Base-by-base conservation (phyloP, 2,329 filamentous ascomycete species). In the Blumeria graminis region DNA sequence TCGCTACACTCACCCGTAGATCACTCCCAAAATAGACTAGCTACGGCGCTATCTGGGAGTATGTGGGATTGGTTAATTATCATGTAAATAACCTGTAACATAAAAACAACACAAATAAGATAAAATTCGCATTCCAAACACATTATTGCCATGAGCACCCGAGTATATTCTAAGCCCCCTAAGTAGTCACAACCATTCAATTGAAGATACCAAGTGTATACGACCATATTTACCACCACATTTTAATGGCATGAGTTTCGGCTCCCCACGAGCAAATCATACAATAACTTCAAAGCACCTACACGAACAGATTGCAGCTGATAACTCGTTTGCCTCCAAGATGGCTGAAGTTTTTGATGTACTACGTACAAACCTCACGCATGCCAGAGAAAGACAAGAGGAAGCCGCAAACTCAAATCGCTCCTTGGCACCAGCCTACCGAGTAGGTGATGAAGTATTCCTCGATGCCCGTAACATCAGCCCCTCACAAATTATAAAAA, bases 71-170 rank as follows among this genome's bases (percentile, higher is more conserved):
- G n/a, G n/a, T n/a, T n/a, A n/a, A n/a, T n/a, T n/a, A n/a, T n/a
- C n/a, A n/a, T n/a, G n/a, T n/a, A n/a, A n/a, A n/a, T n/a, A n/a
- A n/a, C n/a, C n/a, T n/a, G n/a, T n/a, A n/a, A n/a, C n/a, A n/a
- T n/a, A n/a, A n/a, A n/a, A n/a, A n/a, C 41, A 45, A 62, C 58
- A 4, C 28, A 53, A 18, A 45, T 61, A n/a, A n/a, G n/a, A n/a
- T n/a, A n/a, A n/a, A n/a, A n/a, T n/a, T n/a, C n/a, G n/a, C n/a
- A n/a, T n/a, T n/a, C n/a, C n/a, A n/a, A n/a, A n/a, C n/a, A n/a
- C n/a, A n/a, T n/a, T n/a, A n/a, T n/a, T n/a, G n/a, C n/a, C n/a
- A n/a, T n/a, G n/a, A n/a, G n/a, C n/a, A n/a, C n/a, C n/a, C n/a
- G n/a, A n/a, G n/a, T n/a, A n/a, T n/a, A n/a, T n/a, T n/a, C n/a